Base-by-base conservation (phyloP, 495 filamentous ascomycete species). In the Aspergillus diversus region DNA sequence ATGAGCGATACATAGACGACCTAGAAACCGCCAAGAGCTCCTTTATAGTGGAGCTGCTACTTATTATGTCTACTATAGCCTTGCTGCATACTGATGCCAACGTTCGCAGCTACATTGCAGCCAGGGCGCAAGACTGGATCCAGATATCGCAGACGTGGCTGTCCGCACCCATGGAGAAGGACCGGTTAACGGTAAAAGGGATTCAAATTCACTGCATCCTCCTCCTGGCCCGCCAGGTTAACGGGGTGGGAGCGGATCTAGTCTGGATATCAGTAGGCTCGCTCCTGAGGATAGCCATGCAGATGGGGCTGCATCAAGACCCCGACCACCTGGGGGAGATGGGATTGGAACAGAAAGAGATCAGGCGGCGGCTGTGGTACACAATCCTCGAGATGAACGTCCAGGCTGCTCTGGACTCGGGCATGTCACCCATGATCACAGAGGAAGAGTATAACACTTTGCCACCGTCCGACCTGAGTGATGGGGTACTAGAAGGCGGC, bases 221-320 rank as follows among this genome's bases (percentile, higher is more conserved):
- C 0, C 68, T 84, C 17, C 71, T 87, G 16, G 78, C 82, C 6
- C 77, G 82, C 4, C 78, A 85, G 58, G 71, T 80, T 6, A 74
- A 71, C 57, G 74, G 72, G 3, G 65, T 85, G 5, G 80, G 81
- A 5, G 74, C 75, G 7, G 81, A 86, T 59, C 63, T 84, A 1
- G 74, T 81, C 1, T 87, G 84, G 84, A 79, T 81, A 13, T 79
- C 81, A 0, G 72, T 67, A 33, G 84, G 85, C 4, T 78, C 83
- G 3, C 68, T 87, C 0, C 57, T 84, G 7, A 71, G 77, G n/a
- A 81, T 70, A 59, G 81, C 83, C 5, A 84, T 86, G 77, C 76
- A 82, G 43, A 83, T 86, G 67, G 82, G 81, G 0, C 57, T 86
- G 6, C 82, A 87, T 71, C 80, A 79, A 33, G 86, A 88, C 63